Evolutionary conservation across 2,329 filamentous ascomycete species (phyloP).

Genomic region (Xylariaceae sp.): DNA sequence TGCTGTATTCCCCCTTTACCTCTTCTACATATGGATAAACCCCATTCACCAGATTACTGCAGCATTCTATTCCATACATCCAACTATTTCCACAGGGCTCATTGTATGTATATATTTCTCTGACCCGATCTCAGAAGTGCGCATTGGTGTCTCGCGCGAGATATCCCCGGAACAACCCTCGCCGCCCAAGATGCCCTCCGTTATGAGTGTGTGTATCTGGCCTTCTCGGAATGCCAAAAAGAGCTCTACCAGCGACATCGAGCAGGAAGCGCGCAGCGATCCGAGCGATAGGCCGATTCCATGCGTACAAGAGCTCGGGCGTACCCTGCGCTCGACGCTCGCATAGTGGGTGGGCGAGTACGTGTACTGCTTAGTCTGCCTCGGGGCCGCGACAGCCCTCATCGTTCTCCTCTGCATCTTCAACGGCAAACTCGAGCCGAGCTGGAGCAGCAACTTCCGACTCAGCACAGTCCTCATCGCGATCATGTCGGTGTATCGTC

Average conservation of each 20-base stretch:
- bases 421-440: constrained; percentile 31
- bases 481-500: constrained; percentile 35
- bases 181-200: constrained; percentile 1
- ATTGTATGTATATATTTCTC: neutral
- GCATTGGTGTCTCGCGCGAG: neutral
- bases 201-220: constrained; percentile 7
- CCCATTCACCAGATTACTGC: no score
- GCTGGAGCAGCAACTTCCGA: constrained; percentile 28
- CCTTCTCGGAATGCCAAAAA: constrained; percentile 4
- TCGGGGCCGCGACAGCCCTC: constrained; percentile 28
- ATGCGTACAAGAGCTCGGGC: constrained; percentile 20
- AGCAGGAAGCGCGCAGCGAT: constrained; percentile 10
- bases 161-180: neutral
- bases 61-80: no score
- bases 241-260: constrained; percentile 3
- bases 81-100: no score
- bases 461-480: constrained; percentile 36
- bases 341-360: constrained; percentile 37
- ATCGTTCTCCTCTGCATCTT: constrained; percentile 30
- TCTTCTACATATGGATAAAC: no score
- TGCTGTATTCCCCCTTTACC: no score
- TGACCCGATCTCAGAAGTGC: neutral
- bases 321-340: constrained; percentile 27
- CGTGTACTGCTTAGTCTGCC: constrained; percentile 31
- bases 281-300: constrained; percentile 19